phyloP scores from a whole-genome alignment of 805 yeast genomes.

The Starmerella potacharoeniae region DNA sequence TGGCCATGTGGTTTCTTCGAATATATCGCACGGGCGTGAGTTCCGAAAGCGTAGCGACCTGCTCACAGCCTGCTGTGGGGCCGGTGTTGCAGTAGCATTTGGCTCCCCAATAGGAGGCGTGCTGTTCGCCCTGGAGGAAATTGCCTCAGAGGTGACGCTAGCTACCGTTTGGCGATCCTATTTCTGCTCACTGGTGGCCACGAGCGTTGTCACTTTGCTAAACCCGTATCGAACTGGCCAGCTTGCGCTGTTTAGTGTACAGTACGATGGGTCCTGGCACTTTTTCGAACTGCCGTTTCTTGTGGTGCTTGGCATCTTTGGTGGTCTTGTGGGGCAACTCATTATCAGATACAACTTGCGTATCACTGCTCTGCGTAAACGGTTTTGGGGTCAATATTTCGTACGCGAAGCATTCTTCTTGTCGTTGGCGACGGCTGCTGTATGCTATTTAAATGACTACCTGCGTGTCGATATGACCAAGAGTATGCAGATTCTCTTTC shows the following conservation, averaged over 20 bases:
- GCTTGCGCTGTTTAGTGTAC: constrained; percentile 84
- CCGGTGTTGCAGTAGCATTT: constrained; percentile 98
- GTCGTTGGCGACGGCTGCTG: constrained; percentile 55
- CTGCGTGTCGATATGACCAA: constrained; percentile 87
- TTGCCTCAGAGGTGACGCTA: constrained; percentile 54
- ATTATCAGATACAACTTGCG: constrained; percentile 65
- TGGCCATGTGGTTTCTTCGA: constrained; percentile 50
- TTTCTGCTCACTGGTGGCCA: constrained; percentile 82
- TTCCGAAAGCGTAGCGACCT: constrained; percentile 41
- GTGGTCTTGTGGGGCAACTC: constrained; percentile 79
- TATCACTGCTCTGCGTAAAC: constrained; percentile 67
- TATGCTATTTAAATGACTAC: constrained; percentile 77
- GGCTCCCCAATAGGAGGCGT: constrained; percentile 94
- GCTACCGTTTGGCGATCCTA: constrained; percentile 84
- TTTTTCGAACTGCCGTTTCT: constrained; percentile 69
- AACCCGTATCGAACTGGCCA: constrained; percentile 95
- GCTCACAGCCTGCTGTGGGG: constrained; percentile 84
- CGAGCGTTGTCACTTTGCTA: constrained; percentile 61
- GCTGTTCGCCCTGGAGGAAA: constrained; percentile 83
- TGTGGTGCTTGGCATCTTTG: constrained; percentile 71
- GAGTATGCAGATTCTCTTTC: constrained; percentile 79
- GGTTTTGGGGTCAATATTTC: constrained; percentile 46
- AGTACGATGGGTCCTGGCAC: constrained; percentile 78
- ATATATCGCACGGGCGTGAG: constrained; percentile 31
- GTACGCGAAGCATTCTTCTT: constrained; percentile 60